Evolutionary conservation across 768 basidiomycete species (phyloP).

Genomic region (Rhodosporidiobolus odoratus): DNA sequence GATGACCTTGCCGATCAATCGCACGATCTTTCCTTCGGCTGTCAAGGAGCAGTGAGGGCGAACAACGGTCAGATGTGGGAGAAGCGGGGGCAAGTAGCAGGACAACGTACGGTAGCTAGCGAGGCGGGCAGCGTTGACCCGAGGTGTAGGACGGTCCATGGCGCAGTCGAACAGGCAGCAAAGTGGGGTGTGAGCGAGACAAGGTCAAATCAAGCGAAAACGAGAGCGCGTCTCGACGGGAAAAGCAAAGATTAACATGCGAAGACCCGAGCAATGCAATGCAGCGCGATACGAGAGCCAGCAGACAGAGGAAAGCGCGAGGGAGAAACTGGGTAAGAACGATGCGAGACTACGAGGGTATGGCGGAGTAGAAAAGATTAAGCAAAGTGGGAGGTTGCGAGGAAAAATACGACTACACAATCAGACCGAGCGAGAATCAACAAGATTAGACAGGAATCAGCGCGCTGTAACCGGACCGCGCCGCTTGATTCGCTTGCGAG

Average conservation of each 20-base stretch:
- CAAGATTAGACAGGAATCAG: not conserved
- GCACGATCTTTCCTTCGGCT: constrained; percentile 16
- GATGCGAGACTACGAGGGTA: not conserved
- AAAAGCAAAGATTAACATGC: not conserved
- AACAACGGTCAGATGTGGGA: not conserved
- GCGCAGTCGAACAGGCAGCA: not conserved
- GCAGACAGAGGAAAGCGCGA: not conserved
- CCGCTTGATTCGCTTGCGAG: constrained; percentile 2
- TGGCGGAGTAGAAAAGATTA: not conserved
- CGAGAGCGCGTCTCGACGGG: not conserved
- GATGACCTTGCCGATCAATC: constrained; percentile 28
- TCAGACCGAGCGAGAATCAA: not conserved
- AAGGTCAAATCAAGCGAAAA: not conserved
- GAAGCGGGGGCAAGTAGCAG: not conserved
- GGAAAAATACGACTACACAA: not conserved
- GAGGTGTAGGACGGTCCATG: constrained; percentile 36
- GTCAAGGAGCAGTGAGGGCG: not conserved
- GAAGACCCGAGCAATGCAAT: not conserved
- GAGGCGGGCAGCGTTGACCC: constrained; percentile 28
- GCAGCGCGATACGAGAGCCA: not conserved
- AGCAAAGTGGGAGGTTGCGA: not conserved
- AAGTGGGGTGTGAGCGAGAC: not conserved
- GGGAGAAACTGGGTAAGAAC: no score
- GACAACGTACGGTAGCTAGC: constrained; percentile 1
- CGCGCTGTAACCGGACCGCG: constrained; percentile 23